Percentiles rank a stretch among this genome's conserved stretches.
phyloP scores from a whole-genome alignment of 495 filamentous ascomycete genomes.

The Penicillium egyptiacum region DNA sequence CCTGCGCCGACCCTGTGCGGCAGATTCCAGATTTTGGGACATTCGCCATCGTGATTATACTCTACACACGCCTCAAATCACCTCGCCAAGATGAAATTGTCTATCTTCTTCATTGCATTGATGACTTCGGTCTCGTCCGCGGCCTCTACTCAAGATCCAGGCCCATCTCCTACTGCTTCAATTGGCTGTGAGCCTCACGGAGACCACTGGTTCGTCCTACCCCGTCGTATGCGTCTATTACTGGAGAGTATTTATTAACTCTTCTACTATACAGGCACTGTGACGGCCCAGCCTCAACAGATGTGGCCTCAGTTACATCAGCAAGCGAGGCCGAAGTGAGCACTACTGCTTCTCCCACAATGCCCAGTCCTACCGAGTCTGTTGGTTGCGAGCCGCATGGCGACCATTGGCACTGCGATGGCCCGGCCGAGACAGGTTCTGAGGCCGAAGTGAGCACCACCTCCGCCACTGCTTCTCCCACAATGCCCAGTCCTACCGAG shows the following conservation, averaged over 20 bases:
- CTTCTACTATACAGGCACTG: neutral
- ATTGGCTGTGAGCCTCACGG: slow-evolving; percentile 35
- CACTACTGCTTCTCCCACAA: slow-evolving; percentile 5
- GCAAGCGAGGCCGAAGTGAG: neutral
- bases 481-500: slow-evolving; percentile 27
- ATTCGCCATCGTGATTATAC: neutral
- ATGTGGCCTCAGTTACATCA: slow-evolving; percentile 9
- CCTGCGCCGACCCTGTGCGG: neutral
- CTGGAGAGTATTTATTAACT: neutral
- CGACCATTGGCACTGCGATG: slow-evolving; percentile 35
- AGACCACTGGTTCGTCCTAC: slow-evolving; percentile 32
- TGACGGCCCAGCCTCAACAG: slow-evolving; percentile 24
- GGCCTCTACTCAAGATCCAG: slow-evolving; percentile 18
- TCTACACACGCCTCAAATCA: neutral
- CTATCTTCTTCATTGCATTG: slow-evolving; percentile 14
- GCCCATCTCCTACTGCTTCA: slow-evolving; percentile 33
- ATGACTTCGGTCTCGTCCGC: slow-evolving; percentile 19
- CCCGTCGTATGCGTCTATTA: neutral
- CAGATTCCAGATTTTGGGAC: neutral
- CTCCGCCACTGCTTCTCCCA: slow-evolving; percentile 6
- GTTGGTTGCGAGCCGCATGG: slow-evolving; percentile 30
- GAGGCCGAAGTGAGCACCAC: neutral
- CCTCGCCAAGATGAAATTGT: neutral
- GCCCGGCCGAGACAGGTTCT: slow-evolving; percentile 17
- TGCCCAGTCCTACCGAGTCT: slow-evolving; percentile 29